A percentile compares a stretch with the other conserved stretches of the same genome.
phyloP scores from a whole-genome alignment of 352 stramenopile species.

The Globisporangium irregulare region DNA sequence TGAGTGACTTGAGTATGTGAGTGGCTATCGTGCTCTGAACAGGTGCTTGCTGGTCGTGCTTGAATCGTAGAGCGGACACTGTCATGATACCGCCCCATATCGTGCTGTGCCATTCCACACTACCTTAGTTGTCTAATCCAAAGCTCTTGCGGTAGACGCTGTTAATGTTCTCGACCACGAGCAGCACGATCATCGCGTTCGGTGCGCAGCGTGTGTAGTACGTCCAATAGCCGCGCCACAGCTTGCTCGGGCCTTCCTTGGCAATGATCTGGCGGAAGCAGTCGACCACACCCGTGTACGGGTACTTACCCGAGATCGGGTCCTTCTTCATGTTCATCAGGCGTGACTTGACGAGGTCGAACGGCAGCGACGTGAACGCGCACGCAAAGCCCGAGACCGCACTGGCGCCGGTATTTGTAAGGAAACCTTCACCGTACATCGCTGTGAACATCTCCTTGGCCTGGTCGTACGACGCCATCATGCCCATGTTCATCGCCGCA shows the following conservation, averaged over 20 bases:
- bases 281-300: constrained; percentile 95
- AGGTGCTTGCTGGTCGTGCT: not conserved
- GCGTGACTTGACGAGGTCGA: constrained; percentile 98
- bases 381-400: constrained; percentile 97
- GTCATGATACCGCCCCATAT: not conserved
- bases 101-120: not conserved
- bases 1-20: not conserved
- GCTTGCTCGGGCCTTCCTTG: constrained; percentile 94
- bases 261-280: constrained; percentile 93
- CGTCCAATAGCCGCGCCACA: constrained; percentile 97
- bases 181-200: constrained; percentile 99
- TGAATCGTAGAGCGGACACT: not conserved
- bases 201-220: constrained; percentile 98
- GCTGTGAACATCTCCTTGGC: constrained; percentile 90
- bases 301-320: constrained; percentile 85
- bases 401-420: constrained; percentile 93
- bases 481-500: constrained; percentile 99
- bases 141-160: constrained; percentile 76
- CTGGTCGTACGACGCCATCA: constrained; percentile 99
- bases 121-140: constrained; percentile 26
- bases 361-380: constrained; percentile 97
- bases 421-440: constrained; percentile 65
- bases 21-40: not conserved
- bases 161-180: constrained; percentile 97
- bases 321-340: constrained; percentile 98